Base-by-base conservation (phyloP, 2,329 filamentous ascomycete species). In the Verticillium nubilum region DNA sequence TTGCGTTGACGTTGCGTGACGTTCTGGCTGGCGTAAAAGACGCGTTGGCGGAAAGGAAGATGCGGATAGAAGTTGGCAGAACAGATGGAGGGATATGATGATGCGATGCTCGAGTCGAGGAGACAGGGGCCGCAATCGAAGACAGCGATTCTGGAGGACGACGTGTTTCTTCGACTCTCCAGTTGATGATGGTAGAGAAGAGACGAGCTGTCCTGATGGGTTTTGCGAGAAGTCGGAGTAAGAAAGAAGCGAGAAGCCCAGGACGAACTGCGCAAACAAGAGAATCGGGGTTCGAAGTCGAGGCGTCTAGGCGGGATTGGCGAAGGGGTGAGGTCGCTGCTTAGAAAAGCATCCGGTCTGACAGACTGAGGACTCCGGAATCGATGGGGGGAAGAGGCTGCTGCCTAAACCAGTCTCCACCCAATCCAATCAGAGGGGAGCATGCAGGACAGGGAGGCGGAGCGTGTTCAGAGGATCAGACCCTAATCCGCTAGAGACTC, bases 331-430 rank as follows among this genome's bases (percentile, higher is more conserved):
- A 58, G 54, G 60, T 64, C 60, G 57, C 58, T 62, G 61, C 55
- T 61, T 62, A 59, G 62, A 63, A 64, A 63, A 65, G 58, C 59
- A 59, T 56, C 57, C 26, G 19, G 29, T 33, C 59, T 55, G 57
- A 33, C 54, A 29, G 35, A 58, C 37, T 50, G 60, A 57, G 62
- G 35, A 54, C 54, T 67, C 67, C 70, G 64, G 61, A 50, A 50
- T 50, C 12, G 42, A 50, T 50, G 42, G 42, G 42, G 65, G 59
- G 64, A 58, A 53, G 27, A 64, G 66, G 66, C 71, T 73, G 71
- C 69, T 73, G 71, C 71, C 71, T 73, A 62, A 67, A 69, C 54
- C 54, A 26, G 33, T 7, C 42, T 7, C 42, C 42, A 50, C 42
- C 19, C 52, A 19, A 57, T 57, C 58, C 63, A 65, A 70, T 62